These are phyloP conservation scores for Mucor racemosus DNA, from an alignment of 371 early-diverging fungal genomes.

Conservation along the genomic window DNA sequence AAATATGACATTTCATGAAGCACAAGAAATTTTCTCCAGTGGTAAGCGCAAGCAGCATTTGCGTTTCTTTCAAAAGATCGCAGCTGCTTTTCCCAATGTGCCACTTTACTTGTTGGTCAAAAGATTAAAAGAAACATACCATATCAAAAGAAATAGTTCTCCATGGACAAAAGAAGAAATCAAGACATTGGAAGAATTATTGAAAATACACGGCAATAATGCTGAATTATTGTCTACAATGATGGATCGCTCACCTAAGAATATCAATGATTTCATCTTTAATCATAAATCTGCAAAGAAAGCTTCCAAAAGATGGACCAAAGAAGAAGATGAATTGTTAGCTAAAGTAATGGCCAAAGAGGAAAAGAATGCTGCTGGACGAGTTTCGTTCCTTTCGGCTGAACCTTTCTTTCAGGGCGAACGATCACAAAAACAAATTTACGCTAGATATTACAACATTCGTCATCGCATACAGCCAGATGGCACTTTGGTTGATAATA, in stretches of 20 bases:
- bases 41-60: not conserved
- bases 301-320: constrained; percentile 13
- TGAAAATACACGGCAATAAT: constrained; percentile 16
- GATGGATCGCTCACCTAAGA: constrained; percentile 16
- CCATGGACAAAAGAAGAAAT: constrained; percentile 27
- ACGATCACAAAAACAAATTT: constrained; percentile 11
- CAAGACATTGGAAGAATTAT: constrained; percentile 11
- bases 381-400: not conserved
- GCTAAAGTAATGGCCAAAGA: not conserved
- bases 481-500: constrained; percentile 11
- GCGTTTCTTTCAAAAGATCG: constrained; percentile 20
- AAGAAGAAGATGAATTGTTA: constrained; percentile 14
- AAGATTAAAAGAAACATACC: constrained; percentile 17
- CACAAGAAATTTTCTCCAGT: constrained; percentile 20
- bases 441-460: constrained; percentile 13
- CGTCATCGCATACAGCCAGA: constrained; percentile 17
- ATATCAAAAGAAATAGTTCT: not conserved
- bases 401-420: not conserved
- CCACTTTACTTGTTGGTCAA: constrained; percentile 8
- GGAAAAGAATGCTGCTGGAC: not conserved
- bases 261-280: constrained; percentile 15
- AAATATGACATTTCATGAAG: constrained; percentile 13
- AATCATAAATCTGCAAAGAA: not conserved
- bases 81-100: constrained; percentile 22
- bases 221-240: not conserved